phyloP scores from a whole-genome alignment of 805 yeast genomes.

The Saturnispora serradocipensis region DNA sequence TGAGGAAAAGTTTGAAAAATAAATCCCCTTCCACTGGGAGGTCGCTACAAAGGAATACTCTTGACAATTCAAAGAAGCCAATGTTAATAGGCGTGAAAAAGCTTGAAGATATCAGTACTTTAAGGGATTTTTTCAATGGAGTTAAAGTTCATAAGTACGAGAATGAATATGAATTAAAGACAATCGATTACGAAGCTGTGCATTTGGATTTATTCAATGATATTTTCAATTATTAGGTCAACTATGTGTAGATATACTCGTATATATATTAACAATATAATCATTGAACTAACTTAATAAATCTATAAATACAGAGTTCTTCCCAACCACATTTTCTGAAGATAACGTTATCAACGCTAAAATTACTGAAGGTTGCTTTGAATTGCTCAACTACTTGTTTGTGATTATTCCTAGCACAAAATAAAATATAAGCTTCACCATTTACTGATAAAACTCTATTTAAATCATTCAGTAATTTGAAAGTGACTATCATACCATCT shows the following conservation, averaged over 20 bases:
- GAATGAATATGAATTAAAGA: conserved; percentile 45
- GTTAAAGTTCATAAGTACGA: conserved; percentile 59
- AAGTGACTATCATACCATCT: conserved; percentile 84
- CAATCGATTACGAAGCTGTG: conserved; percentile 37
- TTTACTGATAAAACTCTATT: conserved; percentile 39
- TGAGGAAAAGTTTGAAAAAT: background rate
- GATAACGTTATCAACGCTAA: conserved; percentile 47
- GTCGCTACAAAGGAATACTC: background rate
- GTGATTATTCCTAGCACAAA: conserved; percentile 88
- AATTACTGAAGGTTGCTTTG: conserved; percentile 27
- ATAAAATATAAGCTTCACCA: conserved; percentile 82
- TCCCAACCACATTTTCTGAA: conserved; percentile 94
- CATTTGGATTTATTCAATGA: conserved; percentile 52
- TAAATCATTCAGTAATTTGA: conserved; percentile 47
- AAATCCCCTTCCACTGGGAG: background rate
- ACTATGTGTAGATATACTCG: background rate
- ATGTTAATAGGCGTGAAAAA: conserved; percentile 35
- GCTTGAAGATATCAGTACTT: conserved; percentile 34
- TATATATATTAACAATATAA: background rate
- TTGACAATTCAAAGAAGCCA: conserved; percentile 28
- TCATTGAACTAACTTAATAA: conserved; percentile 26
- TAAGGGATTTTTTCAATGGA: conserved; percentile 58
- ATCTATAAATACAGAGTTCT: conserved; percentile 66
- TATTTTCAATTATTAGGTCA: conserved; percentile 21
- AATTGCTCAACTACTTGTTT: conserved; percentile 43